Percentiles rank a stretch among this genome's conserved stretches.
Evolutionary conservation across 2,329 filamentous ascomycete genomes (phyloP).

Genomic region (Teratosphaeria destructans): DNA sequence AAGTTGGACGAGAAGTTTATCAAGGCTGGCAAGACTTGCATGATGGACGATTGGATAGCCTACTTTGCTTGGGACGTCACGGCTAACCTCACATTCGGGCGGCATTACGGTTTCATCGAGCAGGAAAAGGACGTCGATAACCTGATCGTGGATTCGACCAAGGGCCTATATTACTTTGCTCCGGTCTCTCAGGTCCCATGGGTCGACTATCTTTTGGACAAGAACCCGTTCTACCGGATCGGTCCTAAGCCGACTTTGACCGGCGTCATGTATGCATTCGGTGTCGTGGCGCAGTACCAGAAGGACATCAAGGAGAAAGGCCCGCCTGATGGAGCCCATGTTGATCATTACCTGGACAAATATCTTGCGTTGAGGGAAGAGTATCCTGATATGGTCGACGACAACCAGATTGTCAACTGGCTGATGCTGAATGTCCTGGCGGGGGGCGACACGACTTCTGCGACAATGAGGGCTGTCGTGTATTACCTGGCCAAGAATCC

Average conservation of each 20-base stretch:
- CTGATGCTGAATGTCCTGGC: slow-evolving; percentile 37
- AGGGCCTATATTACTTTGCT: slow-evolving; percentile 4
- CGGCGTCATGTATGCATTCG: background rate
- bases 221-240: slow-evolving; percentile 4
- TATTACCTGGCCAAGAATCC: background rate
- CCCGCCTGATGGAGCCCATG: background rate
- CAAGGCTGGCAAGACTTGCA: background rate
- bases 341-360: slow-evolving; percentile 2
- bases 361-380: slow-evolving; percentile 5
- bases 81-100: background rate
- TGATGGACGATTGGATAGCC: slow-evolving; percentile 1
- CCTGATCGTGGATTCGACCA: slow-evolving; percentile 1
- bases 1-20: background rate
- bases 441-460: slow-evolving; percentile 27
- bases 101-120: slow-evolving; percentile 6
- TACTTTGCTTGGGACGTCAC: slow-evolving; percentile 3
- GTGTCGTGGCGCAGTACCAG: slow-evolving; percentile 4
- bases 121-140: slow-evolving; percentile 5
- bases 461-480: slow-evolving; percentile 25
- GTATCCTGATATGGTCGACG: slow-evolving; percentile 9
- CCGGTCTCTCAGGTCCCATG: slow-evolving; percentile 3
- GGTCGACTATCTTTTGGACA: slow-evolving; percentile 4
- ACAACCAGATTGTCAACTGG: slow-evolving; percentile 5
- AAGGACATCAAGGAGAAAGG: slow-evolving; percentile 2
- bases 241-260: slow-evolving; percentile 1